Evolutionary conservation across 192 early-diverging fungal genomes (phyloP), one percentile per base, ranked within the genome.

Genomic region (Mortierella alpina): DNA sequence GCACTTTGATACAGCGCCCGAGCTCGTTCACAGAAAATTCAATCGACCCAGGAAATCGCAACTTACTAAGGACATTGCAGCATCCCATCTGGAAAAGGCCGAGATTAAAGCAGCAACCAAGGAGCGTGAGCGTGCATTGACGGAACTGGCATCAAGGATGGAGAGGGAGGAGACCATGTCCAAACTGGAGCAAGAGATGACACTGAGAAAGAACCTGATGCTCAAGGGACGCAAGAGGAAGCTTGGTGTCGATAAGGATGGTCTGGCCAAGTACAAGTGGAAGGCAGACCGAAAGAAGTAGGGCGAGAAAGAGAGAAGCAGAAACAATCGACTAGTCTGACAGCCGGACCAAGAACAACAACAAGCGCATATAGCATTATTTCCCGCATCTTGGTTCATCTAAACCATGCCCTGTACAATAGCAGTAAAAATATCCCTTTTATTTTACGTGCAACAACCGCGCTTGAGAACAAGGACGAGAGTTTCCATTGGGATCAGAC

Each of bases 201-300:
- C 86, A 18, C 71, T 95, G 49, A 94, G 95, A 54, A 92, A 91
- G 65, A 86, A 91, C 41, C 76, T 98, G 48, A 92, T 90, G 90
- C 90, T 90, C 63, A 98, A 97, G 84, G 96, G 96, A 23, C 68
- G 86, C 44, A 91, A 86, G 77, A 88, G 84, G 74, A 95, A 95
- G 86, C 87, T 96, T 44, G 97, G 96, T 59, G 87, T 76, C 17
- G 96, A 98, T 74, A 83, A 77, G 61, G 73, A 91, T 68, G 97
- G 97, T 0, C 78, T 97, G 22, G 82, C 93, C 13, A 84, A 95
- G 46, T 97, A 96, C 87, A 98, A 97, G 84, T 99, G 97, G 97
- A 93, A 91, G 69, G 88, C 91, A 5, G 93, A 93, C 58, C 86
- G 97, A 59, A 96, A 96, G 80, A 94, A 92, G 79, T 97, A 94